Evolutionary conservation across 1,284 basidiomycete genomes (phyloP).

Genomic region (Sphaerobolus stellatus): DNA sequence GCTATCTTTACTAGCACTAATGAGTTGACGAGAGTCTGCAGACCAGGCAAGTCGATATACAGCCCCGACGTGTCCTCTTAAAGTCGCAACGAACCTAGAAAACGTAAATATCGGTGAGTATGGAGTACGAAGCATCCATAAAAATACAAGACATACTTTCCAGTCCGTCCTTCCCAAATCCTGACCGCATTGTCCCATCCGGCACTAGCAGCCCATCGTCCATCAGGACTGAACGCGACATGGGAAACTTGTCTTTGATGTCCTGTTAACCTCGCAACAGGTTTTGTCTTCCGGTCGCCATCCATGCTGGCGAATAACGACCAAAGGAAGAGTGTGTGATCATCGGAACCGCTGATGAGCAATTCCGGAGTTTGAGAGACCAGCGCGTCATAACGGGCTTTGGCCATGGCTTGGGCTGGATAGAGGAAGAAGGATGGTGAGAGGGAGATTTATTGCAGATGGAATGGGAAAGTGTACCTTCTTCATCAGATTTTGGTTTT

Average conservation of each 20-base stretch:
- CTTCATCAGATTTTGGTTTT: conserved; percentile 71
- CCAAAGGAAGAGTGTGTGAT: conserved; percentile 95
- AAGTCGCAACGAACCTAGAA: conserved; percentile 75
- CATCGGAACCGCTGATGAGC: conserved; percentile 91
- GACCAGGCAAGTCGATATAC: conserved; percentile 97
- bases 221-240: conserved; percentile 94
- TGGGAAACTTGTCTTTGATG: conserved; percentile 97
- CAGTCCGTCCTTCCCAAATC: conserved; percentile 91
- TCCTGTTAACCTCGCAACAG: conserved; percentile 84
- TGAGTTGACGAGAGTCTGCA: conserved; percentile 87
- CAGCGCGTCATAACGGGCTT: conserved; percentile 72
- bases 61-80: conserved; percentile 91
- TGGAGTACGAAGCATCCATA: not conserved
- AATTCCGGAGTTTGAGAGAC: conserved; percentile 74
- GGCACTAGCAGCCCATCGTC: conserved; percentile 86
- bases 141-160: conserved; percentile 55
- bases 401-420: conserved; percentile 71
- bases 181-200: conserved; percentile 92
- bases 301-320: conserved; percentile 60
- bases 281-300: conserved; percentile 69
- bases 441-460: not conserved
- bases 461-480: conserved; percentile 50
- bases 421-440: not conserved
- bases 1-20: conserved; percentile 94
- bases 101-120: not conserved